Percentiles rank a stretch among this genome's conserved stretches.
These are phyloP conservation scores for Arthrobotrys musiformis DNA, from an alignment of 2,329 filamentous ascomycete genomes.

Conservation along the genomic window DNA sequence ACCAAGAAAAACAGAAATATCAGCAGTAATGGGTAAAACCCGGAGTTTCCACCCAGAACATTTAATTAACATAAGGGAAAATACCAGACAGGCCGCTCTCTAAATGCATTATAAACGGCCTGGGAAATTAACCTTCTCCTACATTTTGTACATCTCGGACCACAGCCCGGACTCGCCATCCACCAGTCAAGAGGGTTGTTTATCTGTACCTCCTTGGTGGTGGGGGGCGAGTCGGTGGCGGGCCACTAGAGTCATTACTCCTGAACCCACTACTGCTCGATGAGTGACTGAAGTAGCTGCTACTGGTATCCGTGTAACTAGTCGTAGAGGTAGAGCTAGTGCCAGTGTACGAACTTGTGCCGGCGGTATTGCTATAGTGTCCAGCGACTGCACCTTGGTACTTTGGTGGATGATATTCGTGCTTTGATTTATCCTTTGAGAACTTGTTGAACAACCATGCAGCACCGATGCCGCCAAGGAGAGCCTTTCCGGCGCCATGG, in stretches of 20 bases:
- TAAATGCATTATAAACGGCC: constrained; percentile 5
- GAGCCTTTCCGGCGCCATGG: constrained; percentile 30
- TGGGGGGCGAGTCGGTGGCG: constrained; percentile 38
- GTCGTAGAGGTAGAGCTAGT: constrained; percentile 40
- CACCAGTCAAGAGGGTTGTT: neutral
- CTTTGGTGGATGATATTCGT: constrained; percentile 37
- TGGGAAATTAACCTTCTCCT: constrained; percentile 13
- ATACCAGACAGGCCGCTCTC: constrained; percentile 28
- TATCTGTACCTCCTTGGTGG: constrained; percentile 52
- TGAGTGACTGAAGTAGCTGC: constrained; percentile 53
- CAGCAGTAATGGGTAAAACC: constrained; percentile 37
- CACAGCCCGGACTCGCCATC: neutral
- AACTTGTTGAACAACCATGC: constrained; percentile 43
- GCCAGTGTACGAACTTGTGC: constrained; percentile 38
- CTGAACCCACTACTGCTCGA: constrained; percentile 55
- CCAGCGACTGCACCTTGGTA: constrained; percentile 35
- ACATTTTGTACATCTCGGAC: constrained; percentile 28
- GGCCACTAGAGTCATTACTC: constrained; percentile 41
- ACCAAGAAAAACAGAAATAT: constrained; percentile 18
- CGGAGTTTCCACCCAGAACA: constrained; percentile 11
- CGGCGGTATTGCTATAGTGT: constrained; percentile 25
- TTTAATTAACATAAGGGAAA: constrained; percentile 7
- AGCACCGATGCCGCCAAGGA: constrained; percentile 44
- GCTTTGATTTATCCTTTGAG: constrained; percentile 26
- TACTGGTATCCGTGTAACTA: constrained; percentile 47